Percentiles rank a stretch among this genome's conserved stretches.
Conservation (phyloP, 352 stramenopile species). For the Albugo laibachii region DNA sequence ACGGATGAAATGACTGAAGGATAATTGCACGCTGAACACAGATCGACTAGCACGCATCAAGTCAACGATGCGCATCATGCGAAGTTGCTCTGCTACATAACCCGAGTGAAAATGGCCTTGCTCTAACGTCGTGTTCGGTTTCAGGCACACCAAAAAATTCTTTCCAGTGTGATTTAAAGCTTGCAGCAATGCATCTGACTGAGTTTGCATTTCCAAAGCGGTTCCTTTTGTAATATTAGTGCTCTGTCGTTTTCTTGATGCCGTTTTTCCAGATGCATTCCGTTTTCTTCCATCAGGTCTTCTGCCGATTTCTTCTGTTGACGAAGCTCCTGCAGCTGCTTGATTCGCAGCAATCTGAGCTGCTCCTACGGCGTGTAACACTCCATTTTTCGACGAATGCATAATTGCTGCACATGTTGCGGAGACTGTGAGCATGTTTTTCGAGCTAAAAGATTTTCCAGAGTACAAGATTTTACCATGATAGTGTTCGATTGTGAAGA, state of each 20-base stretch:
- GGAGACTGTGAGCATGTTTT: constrained; percentile 59
- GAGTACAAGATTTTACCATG: constrained; percentile 56
- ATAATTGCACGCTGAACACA: constrained; percentile 53
- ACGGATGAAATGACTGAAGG: constrained; percentile 60
- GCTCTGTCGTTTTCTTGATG: constrained; percentile 15
- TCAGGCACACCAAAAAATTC: constrained; percentile 70
- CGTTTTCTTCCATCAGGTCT: too few species aligned
- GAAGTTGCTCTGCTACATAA: constrained; percentile 53
- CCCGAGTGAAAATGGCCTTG: constrained; percentile 40
- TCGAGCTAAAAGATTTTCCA: constrained; percentile 36
- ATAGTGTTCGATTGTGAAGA: constrained; percentile 61
- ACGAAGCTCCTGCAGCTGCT: not conserved
- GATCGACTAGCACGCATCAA: constrained; percentile 53
- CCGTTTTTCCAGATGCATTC: constrained; percentile 1
- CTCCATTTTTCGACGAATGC: constrained; percentile 64
- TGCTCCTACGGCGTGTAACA: constrained; percentile 42
- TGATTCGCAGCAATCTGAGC: constrained; percentile 36
- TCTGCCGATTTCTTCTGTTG: too few species aligned
- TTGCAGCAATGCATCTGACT: constrained; percentile 42
- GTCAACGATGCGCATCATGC: constrained; percentile 41
- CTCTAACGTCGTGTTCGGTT: constrained; percentile 42
- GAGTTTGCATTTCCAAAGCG: constrained; percentile 33
- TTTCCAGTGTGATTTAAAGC: constrained; percentile 53
- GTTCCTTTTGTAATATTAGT: constrained; percentile 18
- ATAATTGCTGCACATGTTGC: constrained; percentile 65